Evolutionary conservation across 768 basidiomycete species (phyloP).

Genomic region (Collybia sordida): DNA sequence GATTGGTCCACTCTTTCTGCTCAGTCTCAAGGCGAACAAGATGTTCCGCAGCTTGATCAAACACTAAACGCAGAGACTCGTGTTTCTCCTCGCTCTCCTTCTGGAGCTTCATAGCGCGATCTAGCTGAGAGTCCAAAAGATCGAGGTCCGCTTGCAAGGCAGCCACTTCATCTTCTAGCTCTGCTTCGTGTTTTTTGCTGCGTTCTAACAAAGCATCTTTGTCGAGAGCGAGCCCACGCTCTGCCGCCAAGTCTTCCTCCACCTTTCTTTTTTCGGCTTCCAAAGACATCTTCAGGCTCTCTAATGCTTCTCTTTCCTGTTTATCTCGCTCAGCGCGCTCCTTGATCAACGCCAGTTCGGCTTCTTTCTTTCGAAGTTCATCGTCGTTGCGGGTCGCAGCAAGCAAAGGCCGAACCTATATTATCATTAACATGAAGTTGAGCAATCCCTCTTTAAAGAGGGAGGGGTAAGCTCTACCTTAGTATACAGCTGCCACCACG

Average conservation of each 20-base stretch:
- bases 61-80: conserved; percentile 65
- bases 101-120: conserved; percentile 73
- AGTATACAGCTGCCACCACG: conserved; percentile 98
- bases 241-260: conserved; percentile 79
- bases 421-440: conserved; percentile 5
- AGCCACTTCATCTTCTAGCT: conserved; percentile 82
- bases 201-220: conserved; percentile 82
- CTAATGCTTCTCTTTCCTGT: conserved; percentile 74
- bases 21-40: conserved; percentile 79
- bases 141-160: conserved; percentile 84
- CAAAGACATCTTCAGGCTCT: conserved; percentile 77
- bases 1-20: conserved; percentile 60
- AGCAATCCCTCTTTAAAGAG: no score
- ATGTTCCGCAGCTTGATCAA: conserved; percentile 85
- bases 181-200: conserved; percentile 80
- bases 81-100: conserved; percentile 82
- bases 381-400: conserved; percentile 93
- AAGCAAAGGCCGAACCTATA: conserved; percentile 86
- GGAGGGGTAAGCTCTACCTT: no score
- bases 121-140: conserved; percentile 81
- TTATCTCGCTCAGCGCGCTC: conserved; percentile 89
- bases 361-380: conserved; percentile 84
- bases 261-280: conserved; percentile 84
- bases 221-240: conserved; percentile 75
- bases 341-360: conserved; percentile 75